Evolutionary conservation across 371 early-diverging fungal genomes (phyloP).

Genomic region (Smittium mucronatum): DNA sequence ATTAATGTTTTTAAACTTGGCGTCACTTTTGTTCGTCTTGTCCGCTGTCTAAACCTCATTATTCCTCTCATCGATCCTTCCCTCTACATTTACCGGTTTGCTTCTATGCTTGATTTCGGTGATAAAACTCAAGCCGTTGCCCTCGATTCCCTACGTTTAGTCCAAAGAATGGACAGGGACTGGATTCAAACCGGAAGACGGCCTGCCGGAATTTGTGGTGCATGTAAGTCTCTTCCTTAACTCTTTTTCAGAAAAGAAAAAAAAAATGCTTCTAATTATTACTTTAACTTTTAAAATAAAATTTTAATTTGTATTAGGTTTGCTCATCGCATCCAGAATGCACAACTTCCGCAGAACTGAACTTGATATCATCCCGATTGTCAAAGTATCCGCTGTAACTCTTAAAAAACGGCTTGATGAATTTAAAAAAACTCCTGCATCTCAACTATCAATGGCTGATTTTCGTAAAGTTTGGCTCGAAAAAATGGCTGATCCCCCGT

Average conservation of each 20-base stretch:
- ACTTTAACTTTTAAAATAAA: too few relatives aligned
- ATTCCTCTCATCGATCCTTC: conserved; percentile 95
- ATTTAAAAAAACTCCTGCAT: conserved; percentile 77
- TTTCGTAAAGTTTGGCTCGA: conserved; percentile 85
- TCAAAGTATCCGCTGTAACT: conserved; percentile 87
- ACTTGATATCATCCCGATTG: conserved; percentile 81
- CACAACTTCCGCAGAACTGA: conserved; percentile 78
- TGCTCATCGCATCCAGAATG: conserved; percentile 92
- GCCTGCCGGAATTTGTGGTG: conserved; percentile 98
- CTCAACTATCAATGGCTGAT: conserved; percentile 71
- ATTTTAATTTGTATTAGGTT: conserved; percentile 22
- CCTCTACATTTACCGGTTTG: conserved; percentile 91
- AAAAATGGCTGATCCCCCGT: conserved; percentile 79
- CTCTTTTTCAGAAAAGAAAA: conserved; percentile 13
- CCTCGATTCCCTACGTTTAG: conserved; percentile 72
- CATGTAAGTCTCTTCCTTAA: conserved; percentile 34
- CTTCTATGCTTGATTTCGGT: conserved; percentile 84
- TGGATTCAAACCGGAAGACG: conserved; percentile 96
- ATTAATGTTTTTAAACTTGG: conserved; percentile 91
- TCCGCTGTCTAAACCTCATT: conserved; percentile 44
- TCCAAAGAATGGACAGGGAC: conserved; percentile 94
- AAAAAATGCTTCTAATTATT: conserved; percentile 4
- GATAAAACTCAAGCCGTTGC: conserved; percentile 70
- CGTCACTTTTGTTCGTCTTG: conserved; percentile 76
- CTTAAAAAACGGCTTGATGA: conserved; percentile 83